A percentile compares a stretch with the other conserved stretches of the same genome.
Evolutionary conservation across 176 grass and related monocot species (phyloP).

Genomic region (Tuctoria greenei): DNA sequence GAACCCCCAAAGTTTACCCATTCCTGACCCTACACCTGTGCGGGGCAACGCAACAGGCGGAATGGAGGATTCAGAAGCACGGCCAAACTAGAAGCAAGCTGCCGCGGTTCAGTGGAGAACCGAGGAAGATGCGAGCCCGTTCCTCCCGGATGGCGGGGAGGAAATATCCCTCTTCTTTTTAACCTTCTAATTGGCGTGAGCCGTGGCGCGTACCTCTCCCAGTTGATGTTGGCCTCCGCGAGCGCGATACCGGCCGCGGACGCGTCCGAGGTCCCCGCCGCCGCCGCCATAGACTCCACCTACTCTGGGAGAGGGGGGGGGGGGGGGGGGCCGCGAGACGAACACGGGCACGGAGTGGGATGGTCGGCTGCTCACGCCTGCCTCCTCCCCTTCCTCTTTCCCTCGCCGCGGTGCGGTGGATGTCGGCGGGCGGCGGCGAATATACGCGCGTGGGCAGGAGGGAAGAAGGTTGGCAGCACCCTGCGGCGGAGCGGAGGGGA

Average conservation of each 20-base stretch:
- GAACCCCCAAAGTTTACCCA: not conserved
- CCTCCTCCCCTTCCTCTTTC: not conserved
- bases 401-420: not conserved
- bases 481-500: not conserved
- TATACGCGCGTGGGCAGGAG: constrained; percentile 13
- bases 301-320: not conserved
- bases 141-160: too few species aligned
- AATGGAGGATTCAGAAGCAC: not conserved
- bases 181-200: not conserved
- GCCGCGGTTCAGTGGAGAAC: not conserved
- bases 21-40: not conserved
- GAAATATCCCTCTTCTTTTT: not conserved
- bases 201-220: constrained; percentile 63
- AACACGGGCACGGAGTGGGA: not conserved
- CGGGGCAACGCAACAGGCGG: not conserved
- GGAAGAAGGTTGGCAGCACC: not conserved
- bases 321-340: not conserved
- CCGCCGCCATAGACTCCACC: constrained; percentile 25
- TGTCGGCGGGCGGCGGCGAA: constrained; percentile 27
- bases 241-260: constrained; percentile 60
- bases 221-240: constrained; percentile 87
- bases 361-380: not conserved
- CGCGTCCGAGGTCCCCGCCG: constrained; percentile 54
- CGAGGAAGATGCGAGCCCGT: not conserved
- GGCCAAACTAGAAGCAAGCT: not conserved